Percentiles rank a stretch among this genome's conserved stretches.
phyloP scores from a whole-genome alignment of 1,284 basidiomycete species.

The Ganoderma sinense region DNA sequence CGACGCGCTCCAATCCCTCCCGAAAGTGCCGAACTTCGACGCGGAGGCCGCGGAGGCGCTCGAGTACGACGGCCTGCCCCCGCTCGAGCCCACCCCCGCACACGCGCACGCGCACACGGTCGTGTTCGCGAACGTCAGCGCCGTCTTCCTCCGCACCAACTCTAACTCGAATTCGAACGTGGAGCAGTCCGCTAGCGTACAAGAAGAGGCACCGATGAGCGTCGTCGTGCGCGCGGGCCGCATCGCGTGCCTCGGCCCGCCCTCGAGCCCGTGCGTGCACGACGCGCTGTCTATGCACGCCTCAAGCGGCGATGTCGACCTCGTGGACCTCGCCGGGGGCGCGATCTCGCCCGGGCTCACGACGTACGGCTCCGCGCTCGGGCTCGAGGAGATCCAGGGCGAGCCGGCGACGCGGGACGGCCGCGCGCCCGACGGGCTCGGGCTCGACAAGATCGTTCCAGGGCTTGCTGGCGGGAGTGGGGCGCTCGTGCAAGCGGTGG shows the following conservation, averaged over 20 bases:
- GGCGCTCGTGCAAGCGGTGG: conserved; percentile 67
- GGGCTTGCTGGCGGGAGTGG: conserved; percentile 55
- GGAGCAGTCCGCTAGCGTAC: background rate
- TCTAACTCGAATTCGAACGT: background rate
- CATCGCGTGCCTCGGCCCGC: conserved; percentile 28
- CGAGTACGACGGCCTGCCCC: conserved; percentile 71
- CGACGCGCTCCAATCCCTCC: conserved; percentile 51
- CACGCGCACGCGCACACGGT: conserved; percentile 46
- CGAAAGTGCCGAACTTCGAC: conserved; percentile 66
- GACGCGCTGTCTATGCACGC: conserved; percentile 22
- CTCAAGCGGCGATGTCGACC: conserved; percentile 41
- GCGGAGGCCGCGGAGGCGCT: conserved; percentile 60
- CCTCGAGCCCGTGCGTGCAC: conserved; percentile 17
- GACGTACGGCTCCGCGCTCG: conserved; percentile 45
- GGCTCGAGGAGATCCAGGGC: conserved; percentile 45
- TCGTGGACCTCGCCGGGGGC: conserved; percentile 50
- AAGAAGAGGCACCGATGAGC: conserved; percentile 32
- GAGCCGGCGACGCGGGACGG: conserved; percentile 57
- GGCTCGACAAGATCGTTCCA: conserved; percentile 53
- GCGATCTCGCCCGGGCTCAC: conserved; percentile 51
- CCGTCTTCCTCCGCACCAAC: conserved; percentile 44
- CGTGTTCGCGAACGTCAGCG: conserved; percentile 64
- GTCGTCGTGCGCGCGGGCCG: conserved; percentile 46
- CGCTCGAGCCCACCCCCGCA: conserved; percentile 51
- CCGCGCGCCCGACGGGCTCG: conserved; percentile 58